Evolutionary conservation across 2,329 filamentous ascomycete genomes (phyloP).

Genomic region (Triangularia setosa): DNA sequence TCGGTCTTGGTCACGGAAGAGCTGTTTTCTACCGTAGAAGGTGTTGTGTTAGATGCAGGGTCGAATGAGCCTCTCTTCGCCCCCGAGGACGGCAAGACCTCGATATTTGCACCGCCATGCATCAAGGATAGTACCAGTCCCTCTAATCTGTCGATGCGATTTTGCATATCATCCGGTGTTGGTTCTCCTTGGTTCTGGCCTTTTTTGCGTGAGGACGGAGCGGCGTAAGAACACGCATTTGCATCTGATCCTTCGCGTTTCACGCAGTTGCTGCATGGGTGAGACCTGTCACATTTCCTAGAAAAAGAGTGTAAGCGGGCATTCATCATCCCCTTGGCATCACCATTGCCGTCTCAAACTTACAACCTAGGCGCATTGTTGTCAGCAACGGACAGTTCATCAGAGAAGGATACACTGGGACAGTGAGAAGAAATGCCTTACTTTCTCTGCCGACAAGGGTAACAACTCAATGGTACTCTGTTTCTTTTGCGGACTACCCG

Average conservation of each 20-base stretch:
- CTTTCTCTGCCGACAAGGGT: constrained; percentile 89
- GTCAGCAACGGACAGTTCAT: constrained; percentile 32
- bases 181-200: constrained; percentile 57
- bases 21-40: constrained; percentile 33
- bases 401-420: neutral
- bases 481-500: constrained; percentile 89
- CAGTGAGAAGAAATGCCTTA: constrained; percentile 40
- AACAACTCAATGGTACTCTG: constrained; percentile 85
- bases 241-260: constrained; percentile 84
- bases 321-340: neutral
- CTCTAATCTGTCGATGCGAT: constrained; percentile 92
- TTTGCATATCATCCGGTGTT: constrained; percentile 93
- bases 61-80: constrained; percentile 25
- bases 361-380: constrained; percentile 29
- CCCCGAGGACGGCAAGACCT: constrained; percentile 36
- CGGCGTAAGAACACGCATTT: constrained; percentile 79
- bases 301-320: constrained; percentile 11
- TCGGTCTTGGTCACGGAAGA: constrained; percentile 44
- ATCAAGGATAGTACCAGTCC: constrained; percentile 88
- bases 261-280: constrained; percentile 91
- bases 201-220: constrained; percentile 68
- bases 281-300: constrained; percentile 87
- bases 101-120: constrained; percentile 69
- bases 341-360: constrained; percentile 6
- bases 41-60: constrained; percentile 16